Evolutionary conservation across 1,139 yeast species (phyloP), one percentile per base, ranked within the genome.

Genomic region (Kodamaea alishanica): DNA sequence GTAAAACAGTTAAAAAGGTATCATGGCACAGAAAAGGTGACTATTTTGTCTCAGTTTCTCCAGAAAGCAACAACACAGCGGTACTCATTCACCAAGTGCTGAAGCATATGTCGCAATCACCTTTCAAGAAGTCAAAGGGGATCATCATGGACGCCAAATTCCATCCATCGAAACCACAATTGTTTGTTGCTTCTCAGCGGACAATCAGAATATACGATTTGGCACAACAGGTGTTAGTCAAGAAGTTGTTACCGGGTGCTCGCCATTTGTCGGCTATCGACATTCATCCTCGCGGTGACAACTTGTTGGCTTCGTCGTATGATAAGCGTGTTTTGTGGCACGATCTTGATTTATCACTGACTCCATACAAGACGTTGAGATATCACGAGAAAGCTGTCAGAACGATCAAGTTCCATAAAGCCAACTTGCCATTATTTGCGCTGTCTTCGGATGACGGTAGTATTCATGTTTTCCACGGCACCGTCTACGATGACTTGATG

Each of bases 11-110:
- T 49, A 89, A 88, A 66, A 84, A 82, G 56, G 54, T 92, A 11
- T 78, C 95, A 49, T 92, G 99, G 99, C 99, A 92, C 63, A 77
- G 97, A 61, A 84, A 86, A 56, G 99, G 98, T 56, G 98, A 92
- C 67, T 92, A 92, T 60, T 87, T 94, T 52, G 96, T 92, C 47
- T 83, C 95, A 3, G 95, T 88, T 20, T 81, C 96, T 8, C 97
- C 97, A 34, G 92, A 86, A 43, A 84, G 88, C 40, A 88, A 87
- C 44, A 83, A 88, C 57, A 78, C 94, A 6, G 84, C 97, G 5
- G 96, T 92, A 32, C 73, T 94, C 43, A 88, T 92, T 49, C 99
- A 92, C 65, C 97, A 92, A 67, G 67, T 92, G 37, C 87, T 97
- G 5, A 89, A 89, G 64, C 98, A 92, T 68, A 75, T 84, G 46